Conservation (phyloP, 495 filamentous ascomycete species). For the Elaphomyces granulatus region DNA sequence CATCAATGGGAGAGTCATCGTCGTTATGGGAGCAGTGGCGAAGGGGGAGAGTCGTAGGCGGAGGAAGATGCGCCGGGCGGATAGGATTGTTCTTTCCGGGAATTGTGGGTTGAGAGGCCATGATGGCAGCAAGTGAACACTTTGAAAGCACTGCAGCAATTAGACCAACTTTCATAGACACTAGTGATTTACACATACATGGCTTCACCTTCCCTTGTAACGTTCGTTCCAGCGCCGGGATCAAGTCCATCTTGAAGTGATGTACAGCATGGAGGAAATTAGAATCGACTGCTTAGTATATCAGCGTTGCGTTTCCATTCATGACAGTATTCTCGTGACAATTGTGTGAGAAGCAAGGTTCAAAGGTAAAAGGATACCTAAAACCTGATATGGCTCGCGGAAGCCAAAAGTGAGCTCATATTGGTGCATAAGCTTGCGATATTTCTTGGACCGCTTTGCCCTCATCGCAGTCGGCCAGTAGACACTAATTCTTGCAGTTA, state of each 20-base stretch:
- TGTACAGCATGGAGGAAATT: slow-evolving; percentile 61
- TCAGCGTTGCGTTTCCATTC: slow-evolving; percentile 6
- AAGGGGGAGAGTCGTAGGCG: slow-evolving; percentile 49
- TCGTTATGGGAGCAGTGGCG: slow-evolving; percentile 82
- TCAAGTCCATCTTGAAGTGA: slow-evolving; percentile 66
- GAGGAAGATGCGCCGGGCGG: slow-evolving; percentile 29
- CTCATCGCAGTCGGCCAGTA: slow-evolving; percentile 56
- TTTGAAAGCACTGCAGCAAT: slow-evolving; percentile 42
- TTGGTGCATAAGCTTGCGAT: slow-evolving; percentile 90
- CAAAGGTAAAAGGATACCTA: slow-evolving; percentile 36
- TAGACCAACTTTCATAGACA: neutral
- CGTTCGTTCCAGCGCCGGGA: slow-evolving; percentile 54
- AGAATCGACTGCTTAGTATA: slow-evolving; percentile 47
- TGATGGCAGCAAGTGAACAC: slow-evolving; percentile 37
- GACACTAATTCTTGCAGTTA: slow-evolving; percentile 10
- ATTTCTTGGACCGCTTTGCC: slow-evolving; percentile 87
- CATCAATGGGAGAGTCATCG: slow-evolving; percentile 58
- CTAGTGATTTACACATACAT: slow-evolving; percentile 39
- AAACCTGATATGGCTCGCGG: slow-evolving; percentile 85
- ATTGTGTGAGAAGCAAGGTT: neutral
- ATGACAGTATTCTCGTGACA: too few relatives aligned
- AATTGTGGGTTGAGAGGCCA: slow-evolving; percentile 31
- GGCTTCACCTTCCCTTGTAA: slow-evolving; percentile 76
- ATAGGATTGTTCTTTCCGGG: slow-evolving; percentile 31
- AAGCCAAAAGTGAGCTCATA: slow-evolving; percentile 75